phyloP scores from a whole-genome alignment of 202 grass and related monocot genomes.

The Cymbopogon flexuosus region DNA sequence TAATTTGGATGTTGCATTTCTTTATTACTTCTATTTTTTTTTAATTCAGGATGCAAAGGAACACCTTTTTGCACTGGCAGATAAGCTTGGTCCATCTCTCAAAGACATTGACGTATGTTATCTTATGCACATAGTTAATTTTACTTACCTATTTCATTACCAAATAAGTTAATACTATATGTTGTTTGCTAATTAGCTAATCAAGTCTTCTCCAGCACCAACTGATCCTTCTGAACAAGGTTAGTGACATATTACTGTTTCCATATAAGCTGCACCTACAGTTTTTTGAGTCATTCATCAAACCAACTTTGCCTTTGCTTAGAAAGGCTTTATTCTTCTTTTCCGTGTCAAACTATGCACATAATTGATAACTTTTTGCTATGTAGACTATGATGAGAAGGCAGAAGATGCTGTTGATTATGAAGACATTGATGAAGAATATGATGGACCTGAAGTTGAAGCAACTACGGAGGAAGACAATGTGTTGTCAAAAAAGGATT shows the following conservation, averaged over 20 bases:
- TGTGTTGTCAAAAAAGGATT: slow-evolving; percentile 80
- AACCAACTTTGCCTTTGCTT: slow-evolving; percentile 1
- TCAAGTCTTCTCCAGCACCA: slow-evolving; percentile 68
- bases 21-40: slow-evolving; percentile 37
- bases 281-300: neutral
- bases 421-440: slow-evolving; percentile 98
- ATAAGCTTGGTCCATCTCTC: slow-evolving; percentile 86
- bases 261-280: neutral
- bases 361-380: slow-evolving; percentile 30
- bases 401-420: slow-evolving; percentile 97
- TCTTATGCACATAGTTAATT: slow-evolving; percentile 29
- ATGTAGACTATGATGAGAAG: slow-evolving; percentile 95
- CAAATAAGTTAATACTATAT: slow-evolving; percentile 29
- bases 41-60: slow-evolving; percentile 91
- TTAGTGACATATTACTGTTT: slow-evolving; percentile 36
- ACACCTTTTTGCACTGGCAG: slow-evolving; percentile 87
- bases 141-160: slow-evolving; percentile 14
- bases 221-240: slow-evolving; percentile 93
- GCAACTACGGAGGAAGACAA: slow-evolving; percentile 80
- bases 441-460: slow-evolving; percentile 98
- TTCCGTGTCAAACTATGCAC: slow-evolving; percentile 7
- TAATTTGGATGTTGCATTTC: neutral
- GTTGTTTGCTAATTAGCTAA: slow-evolving; percentile 57
- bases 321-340: slow-evolving; percentile 22
- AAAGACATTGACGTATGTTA: slow-evolving; percentile 81